Evolutionary conservation across 2,329 filamentous ascomycete genomes (phyloP).

Genomic region (Pseudophaeomoniella oleicola): DNA sequence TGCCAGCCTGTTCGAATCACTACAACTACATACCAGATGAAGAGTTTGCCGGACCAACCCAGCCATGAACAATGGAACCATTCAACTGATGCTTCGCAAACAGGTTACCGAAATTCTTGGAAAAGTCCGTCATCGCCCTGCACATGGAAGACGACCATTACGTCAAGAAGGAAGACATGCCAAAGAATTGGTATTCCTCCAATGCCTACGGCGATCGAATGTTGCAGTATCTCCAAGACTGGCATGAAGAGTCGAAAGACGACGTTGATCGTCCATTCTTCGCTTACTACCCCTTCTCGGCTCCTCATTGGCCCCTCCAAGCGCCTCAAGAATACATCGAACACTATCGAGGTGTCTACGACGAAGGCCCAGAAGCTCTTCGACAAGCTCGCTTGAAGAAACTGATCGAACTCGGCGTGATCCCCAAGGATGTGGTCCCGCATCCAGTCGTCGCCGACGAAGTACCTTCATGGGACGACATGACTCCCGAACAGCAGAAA

Average conservation of each 20-base stretch:
- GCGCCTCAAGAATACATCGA: slow-evolving; percentile 30
- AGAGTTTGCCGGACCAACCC: too few species aligned
- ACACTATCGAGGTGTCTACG: slow-evolving; percentile 35
- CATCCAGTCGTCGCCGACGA: slow-evolving; percentile 29
- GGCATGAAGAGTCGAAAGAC: slow-evolving; percentile 24
- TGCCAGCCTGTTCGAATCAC: slow-evolving; percentile 47
- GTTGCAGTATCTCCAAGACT: slow-evolving; percentile 35
- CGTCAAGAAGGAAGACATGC: slow-evolving; percentile 25
- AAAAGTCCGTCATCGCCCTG: slow-evolving; percentile 27
- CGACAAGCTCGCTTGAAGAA: slow-evolving; percentile 27
- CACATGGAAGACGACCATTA: slow-evolving; percentile 31
- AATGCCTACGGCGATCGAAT: slow-evolving; percentile 39
- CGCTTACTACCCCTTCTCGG: slow-evolving; percentile 33
- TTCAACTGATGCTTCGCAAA: too few species aligned
- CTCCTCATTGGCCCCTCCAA: slow-evolving; percentile 40
- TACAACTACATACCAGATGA: slow-evolving; percentile 36
- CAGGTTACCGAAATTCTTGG: slow-evolving; percentile 24
- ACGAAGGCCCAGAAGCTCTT: slow-evolving; percentile 34
- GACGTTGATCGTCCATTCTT: slow-evolving; percentile 33
- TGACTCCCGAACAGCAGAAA: slow-evolving; percentile 22
- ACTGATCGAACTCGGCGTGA: slow-evolving; percentile 30
- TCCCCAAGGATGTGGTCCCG: slow-evolving; percentile 25
- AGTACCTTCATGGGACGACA: slow-evolving; percentile 24
- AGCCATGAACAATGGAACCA: too few species aligned
- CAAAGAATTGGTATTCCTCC: slow-evolving; percentile 39